Evolutionary conservation across 2,329 filamentous ascomycete species (phyloP).

Genomic region (Dothideomycetes sp.): DNA sequence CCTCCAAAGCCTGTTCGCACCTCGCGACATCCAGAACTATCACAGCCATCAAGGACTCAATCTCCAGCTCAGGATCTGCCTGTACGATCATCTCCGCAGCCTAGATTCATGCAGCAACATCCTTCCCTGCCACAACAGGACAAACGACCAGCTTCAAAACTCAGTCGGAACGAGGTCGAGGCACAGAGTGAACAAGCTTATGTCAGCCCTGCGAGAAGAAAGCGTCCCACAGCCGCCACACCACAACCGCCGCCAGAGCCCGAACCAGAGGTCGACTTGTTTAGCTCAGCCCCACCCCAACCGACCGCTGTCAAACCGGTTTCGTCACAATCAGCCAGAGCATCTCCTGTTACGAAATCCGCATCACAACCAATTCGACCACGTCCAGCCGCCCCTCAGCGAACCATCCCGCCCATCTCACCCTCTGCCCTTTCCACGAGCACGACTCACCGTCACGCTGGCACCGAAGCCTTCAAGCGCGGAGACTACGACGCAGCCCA

Average conservation of each 20-base stretch:
- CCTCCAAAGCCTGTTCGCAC: constrained; percentile 30
- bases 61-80: constrained; percentile 22
- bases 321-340: constrained; percentile 2
- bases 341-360: constrained; percentile 3
- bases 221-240: constrained; percentile 47
- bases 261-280: constrained; percentile 23
- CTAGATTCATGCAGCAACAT: constrained; percentile 26
- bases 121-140: constrained; percentile 20
- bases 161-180: constrained; percentile 64
- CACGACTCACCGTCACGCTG: constrained; percentile 65
- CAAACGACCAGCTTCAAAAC: constrained; percentile 39
- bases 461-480: constrained; percentile 83
- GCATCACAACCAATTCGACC: constrained; percentile 21
- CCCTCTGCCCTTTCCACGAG: constrained; percentile 61
- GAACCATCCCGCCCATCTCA: constrained; percentile 57
- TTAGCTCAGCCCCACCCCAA: constrained; percentile 16
- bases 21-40: constrained; percentile 5
- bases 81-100: constrained; percentile 27
- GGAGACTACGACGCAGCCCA: constrained; percentile 87
- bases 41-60: constrained; percentile 13
- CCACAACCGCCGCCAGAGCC: constrained; percentile 23
- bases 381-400: constrained; percentile 38
- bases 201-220: constrained; percentile 74
- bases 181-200: constrained; percentile 76
- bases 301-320: neutral